Conservation (phyloP, 139 green algal genomes). For the Astrephomene gubernaculifera region DNA sequence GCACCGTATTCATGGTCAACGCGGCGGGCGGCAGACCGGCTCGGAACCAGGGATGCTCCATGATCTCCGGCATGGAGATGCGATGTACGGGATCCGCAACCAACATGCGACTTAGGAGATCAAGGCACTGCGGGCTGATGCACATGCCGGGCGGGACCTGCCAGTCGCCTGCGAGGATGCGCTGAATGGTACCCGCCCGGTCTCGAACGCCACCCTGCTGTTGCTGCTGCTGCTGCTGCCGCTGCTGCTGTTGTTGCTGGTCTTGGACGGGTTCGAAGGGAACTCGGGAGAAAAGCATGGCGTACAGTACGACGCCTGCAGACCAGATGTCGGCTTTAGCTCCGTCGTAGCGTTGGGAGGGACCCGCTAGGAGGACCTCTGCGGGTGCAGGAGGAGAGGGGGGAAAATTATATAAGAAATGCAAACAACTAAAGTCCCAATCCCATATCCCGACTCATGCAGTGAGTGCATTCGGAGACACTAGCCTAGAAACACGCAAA, state of each 20-base stretch:
- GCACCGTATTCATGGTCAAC: constrained; percentile 56
- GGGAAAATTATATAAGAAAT: too few species aligned
- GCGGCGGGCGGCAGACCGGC: constrained; percentile 52
- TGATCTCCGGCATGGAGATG: constrained; percentile 74
- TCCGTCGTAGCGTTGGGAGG: constrained; percentile 48
- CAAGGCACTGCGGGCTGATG: not conserved
- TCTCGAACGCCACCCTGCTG: not conserved
- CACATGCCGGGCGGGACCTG: constrained; percentile 13
- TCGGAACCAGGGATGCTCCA: constrained; percentile 82
- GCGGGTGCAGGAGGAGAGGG: too few species aligned
- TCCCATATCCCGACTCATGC: too few species aligned
- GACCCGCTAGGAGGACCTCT: constrained; percentile 38
- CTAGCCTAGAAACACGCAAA: too few species aligned
- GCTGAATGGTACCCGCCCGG: constrained; percentile 36
- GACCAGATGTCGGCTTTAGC: constrained; percentile 83
- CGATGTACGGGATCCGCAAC: constrained; percentile 37
- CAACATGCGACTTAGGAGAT: constrained; percentile 26
- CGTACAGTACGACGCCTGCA: constrained; percentile 83
- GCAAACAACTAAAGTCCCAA: too few species aligned
- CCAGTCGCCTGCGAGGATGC: constrained; percentile 37
- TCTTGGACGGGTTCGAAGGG: constrained; percentile 19
- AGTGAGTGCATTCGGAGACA: too few species aligned
- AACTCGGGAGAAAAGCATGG: constrained; percentile 66
- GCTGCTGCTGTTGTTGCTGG: not conserved
- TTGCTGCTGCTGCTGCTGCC: not conserved